Base-by-base conservation (phyloP, 352 stramenopile genomes). In the Discostella stelligera region DNA sequence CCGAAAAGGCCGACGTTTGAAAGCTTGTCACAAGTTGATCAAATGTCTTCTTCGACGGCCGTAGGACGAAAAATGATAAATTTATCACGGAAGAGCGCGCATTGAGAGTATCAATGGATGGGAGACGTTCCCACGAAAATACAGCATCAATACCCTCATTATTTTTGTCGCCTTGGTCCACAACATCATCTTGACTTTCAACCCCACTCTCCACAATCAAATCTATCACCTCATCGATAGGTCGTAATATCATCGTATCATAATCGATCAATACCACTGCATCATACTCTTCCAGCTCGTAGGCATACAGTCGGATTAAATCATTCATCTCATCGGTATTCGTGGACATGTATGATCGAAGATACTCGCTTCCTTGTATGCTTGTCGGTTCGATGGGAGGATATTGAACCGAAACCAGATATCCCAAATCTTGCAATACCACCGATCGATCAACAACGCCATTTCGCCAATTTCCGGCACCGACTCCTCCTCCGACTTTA, bases 261-360 rank as follows among this genome's bases (percentile, higher is more conserved):
- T 77, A 82, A 72, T 88, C 81, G 54, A 85, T 69, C 23, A 85
- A 66, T 16, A 83, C 71, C 3, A 79, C 81, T 18, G 73, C 82
- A 70, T 81, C 68, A 37, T 85, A 88, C 20, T 81, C 81, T 13
- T 71, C 71, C 14, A 88, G 50, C n/a, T 71, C 23, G 37, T 76
- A 80, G 3, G 73, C 65, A 63, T 80, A 59, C 27, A 78, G 10
- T 37, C 68, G 50, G 50, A 72, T 68, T 10, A 79, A 68, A 74
- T 79, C 71, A 3, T 37, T 41, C 20, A 49, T 30, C 5, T 74
- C 14, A 39, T 27, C 60, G 7, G 44, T 62, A 25, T 72, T 39
- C 11, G 52, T 20, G 5, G 27, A 41, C 4, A 66, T 37, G 27
- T 65, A 67, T 14, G 66, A 59, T 27, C 50, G 37, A n/a, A 72